Evolutionary conservation across 768 basidiomycete genomes (phyloP), one percentile per base, ranked within the genome.

Genomic region (Asterophora lycoperdoides): DNA sequence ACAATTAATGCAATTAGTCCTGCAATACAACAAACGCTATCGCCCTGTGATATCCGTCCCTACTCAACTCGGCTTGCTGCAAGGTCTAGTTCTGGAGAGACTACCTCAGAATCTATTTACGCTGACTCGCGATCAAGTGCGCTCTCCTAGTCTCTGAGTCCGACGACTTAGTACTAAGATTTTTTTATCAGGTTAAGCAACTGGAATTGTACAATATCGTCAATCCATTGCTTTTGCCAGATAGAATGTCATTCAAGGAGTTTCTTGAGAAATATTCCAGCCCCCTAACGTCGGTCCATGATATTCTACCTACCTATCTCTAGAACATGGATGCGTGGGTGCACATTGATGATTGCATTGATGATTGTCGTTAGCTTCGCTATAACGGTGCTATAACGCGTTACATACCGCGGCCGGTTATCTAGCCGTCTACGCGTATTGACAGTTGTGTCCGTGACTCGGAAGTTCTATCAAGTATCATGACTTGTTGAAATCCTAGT

Each of bases 91-190:
- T 32, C 59, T 87, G 43, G 85, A 89, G 65, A 71, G 65, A 47
- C 66, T 89, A 9, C 88, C 86, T 0, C 60, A 68, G 14, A 84
- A 78, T 49, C 54, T 86, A 15, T 82, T 89, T 53, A 88, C 87
- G 0, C 56, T 89, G 14, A 87, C 88, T 11, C 72, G 78, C 29
- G 77, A 78, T 52, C 86, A 89, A 73, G 87, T 86, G 54, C 40
- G 26, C 41, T 10, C 3, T 39, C 10, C 20, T 32, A 29, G 15
- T 36, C 15, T 48, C 20, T 11, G 19, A 34, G 17, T 23, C 23
- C 23, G 35, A 18, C 44, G 39, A 23, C n/a, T 35, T 20, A 14
- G 8, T 49, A 18, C 9, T 49, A 26, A 48, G 26, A 23, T 23
- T 8, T 30, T 28, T 42, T 23, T 23, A 23, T 23, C 44, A 86